Conservation (phyloP, 345 rosid species). For the Gossypium sturtianum region DNA sequence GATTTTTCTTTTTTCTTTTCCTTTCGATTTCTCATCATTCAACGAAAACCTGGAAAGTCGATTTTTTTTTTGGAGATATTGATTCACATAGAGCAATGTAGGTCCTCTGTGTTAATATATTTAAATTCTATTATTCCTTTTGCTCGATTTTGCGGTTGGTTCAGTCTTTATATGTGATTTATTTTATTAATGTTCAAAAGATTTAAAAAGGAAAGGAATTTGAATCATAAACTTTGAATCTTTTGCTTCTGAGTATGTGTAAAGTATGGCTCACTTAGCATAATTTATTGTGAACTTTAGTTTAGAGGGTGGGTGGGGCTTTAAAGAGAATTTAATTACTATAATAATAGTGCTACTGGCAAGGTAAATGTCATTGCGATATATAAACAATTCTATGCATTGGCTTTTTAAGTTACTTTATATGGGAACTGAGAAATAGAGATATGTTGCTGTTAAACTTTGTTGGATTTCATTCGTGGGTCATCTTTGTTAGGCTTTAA, state of each 20-base stretch:
- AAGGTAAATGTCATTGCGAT: neutral
- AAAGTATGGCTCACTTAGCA: neutral
- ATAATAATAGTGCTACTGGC: neutral
- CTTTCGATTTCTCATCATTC: neutral
- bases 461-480: neutral
- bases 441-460: neutral
- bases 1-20: neutral
- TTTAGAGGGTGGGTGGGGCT: neutral
- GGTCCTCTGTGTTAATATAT: neutral
- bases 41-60: neutral
- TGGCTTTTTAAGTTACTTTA: neutral
- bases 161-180: neutral
- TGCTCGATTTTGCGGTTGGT: neutral
- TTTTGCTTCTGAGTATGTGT: neutral
- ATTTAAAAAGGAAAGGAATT: neutral
- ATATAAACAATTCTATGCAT: neutral
- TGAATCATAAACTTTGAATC: neutral
- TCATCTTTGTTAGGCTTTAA: slow-evolving; percentile 4
- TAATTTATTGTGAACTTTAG: neutral
- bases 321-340: neutral
- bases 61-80: neutral
- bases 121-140: neutral
- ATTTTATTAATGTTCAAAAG: neutral
- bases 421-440: neutral
- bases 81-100: slow-evolving; percentile 3